Conservation (phyloP, 176 grass and related monocot species). For the Oryza glumipatula region DNA sequence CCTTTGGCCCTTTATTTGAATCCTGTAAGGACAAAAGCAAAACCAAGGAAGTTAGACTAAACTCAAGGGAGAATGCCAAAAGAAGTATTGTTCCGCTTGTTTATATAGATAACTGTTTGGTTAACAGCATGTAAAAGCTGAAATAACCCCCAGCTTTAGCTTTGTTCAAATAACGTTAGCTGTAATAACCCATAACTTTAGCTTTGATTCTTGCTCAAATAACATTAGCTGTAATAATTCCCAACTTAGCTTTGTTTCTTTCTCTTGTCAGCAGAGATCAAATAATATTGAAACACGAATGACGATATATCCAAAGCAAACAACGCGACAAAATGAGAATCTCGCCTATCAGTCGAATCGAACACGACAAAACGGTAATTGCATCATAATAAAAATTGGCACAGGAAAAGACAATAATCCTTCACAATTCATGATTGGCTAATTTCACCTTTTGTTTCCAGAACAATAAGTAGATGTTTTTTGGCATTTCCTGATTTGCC, state of each 20-base stretch:
- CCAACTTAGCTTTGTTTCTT: neutral
- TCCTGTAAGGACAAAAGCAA: constrained; percentile 41
- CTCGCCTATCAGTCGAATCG: constrained; percentile 4
- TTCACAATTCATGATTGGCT: constrained; percentile 31
- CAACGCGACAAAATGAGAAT: neutral
- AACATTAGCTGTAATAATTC: neutral
- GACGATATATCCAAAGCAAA: neutral
- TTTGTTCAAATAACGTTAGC: neutral
- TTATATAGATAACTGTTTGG: neutral
- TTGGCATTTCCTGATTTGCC: neutral
- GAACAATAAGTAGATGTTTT: neutral
- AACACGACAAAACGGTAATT: neutral
- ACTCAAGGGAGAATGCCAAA: constrained; percentile 4
- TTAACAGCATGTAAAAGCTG: neutral
- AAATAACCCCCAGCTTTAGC: neutral
- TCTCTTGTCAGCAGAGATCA: neutral
- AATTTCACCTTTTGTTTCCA: constrained; percentile 32
- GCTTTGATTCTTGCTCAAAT: neutral
- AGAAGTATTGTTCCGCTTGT: neutral
- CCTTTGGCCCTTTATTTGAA: constrained; percentile 65
- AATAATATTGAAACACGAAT: neutral
- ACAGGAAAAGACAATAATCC: constrained; percentile 23
- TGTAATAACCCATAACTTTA: neutral
- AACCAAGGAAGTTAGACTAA: constrained; percentile 30
- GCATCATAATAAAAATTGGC: constrained; percentile 15